These are phyloP conservation scores for Neoboletus magnificus DNA, from an alignment of 768 basidiomycete genomes.

Conservation along the genomic window DNA sequence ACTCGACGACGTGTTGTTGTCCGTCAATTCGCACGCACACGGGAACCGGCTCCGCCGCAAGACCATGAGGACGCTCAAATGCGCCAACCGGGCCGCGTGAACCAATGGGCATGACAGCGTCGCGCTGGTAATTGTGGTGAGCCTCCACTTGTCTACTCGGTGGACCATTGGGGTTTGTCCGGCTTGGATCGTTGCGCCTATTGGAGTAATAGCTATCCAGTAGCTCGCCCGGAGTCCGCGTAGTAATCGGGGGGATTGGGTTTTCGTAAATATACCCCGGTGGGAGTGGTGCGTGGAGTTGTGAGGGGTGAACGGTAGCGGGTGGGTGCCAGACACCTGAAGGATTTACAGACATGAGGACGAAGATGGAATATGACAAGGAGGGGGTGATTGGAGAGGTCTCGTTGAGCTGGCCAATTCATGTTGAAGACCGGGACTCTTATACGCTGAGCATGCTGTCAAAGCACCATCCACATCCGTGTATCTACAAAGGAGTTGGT, in stretches of 20 bases:
- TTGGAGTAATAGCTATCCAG: background rate
- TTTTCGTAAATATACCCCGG: background rate
- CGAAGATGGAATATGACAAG: background rate
- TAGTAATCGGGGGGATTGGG: background rate
- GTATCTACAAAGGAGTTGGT: background rate
- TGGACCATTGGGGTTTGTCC: background rate
- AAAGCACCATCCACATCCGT: background rate
- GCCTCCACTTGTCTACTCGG: background rate
- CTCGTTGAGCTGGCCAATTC: background rate
- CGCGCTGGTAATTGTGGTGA: background rate
- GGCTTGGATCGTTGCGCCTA: background rate
- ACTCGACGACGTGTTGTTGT: background rate
- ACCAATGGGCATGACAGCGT: background rate
- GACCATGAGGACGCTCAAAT: background rate
- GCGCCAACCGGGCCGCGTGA: background rate
- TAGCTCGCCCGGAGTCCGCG: slow-evolving; percentile 5
- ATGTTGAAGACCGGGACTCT: background rate
- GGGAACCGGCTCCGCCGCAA: background rate
- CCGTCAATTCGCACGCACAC: background rate
- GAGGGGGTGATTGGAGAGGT: background rate
- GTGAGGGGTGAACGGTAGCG: background rate
- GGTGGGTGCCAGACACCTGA: slow-evolving; percentile 2
- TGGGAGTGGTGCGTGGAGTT: background rate
- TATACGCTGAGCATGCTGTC: background rate
- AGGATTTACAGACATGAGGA: slow-evolving; percentile 1